These are phyloP conservation scores for Entomortierella chlamydospora DNA, from an alignment of 192 early-diverging fungal species.

Conservation along the genomic window DNA sequence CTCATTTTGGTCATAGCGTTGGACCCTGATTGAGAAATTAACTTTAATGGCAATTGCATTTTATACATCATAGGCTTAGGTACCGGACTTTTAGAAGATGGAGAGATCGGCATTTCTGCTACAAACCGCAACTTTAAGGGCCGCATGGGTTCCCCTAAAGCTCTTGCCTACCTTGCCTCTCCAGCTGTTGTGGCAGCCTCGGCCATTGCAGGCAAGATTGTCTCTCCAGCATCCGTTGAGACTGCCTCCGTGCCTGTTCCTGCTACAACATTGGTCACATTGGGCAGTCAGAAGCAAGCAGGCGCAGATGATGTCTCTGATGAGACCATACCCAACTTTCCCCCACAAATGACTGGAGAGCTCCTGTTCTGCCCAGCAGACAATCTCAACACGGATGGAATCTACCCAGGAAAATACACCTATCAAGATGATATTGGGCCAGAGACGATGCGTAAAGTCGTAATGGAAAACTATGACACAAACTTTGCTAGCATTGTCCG, in stretches of 20 bases:
- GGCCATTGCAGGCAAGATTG: conserved; percentile 89
- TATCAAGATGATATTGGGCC: conserved; percentile 95
- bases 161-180: conserved; percentile 93
- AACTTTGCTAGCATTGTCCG: conserved; percentile 78
- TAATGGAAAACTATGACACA: conserved; percentile 99
- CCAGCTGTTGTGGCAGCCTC: conserved; percentile 97
- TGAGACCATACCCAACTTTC: conserved; percentile 79
- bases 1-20: background rate
- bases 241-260: conserved; percentile 10
- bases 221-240: conserved; percentile 24
- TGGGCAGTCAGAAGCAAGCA: conserved; percentile 11
- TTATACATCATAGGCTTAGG: conserved; percentile 74
- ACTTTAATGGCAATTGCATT: background rate
- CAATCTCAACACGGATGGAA: conserved; percentile 99
- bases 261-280: conserved; percentile 21
- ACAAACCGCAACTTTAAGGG: conserved; percentile 99
- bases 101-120: conserved; percentile 98
- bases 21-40: background rate
- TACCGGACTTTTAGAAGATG: conserved; percentile 92
- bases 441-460: conserved; percentile 92
- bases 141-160: conserved; percentile 94
- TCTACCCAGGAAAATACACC: conserved; percentile 98
- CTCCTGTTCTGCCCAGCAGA: conserved; percentile 91
- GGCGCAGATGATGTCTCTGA: conserved; percentile 16
- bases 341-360: conserved; percentile 79